Evolutionary conservation across 2,329 filamentous ascomycete species (phyloP).

Genomic region (Cladorrhinum sp.): DNA sequence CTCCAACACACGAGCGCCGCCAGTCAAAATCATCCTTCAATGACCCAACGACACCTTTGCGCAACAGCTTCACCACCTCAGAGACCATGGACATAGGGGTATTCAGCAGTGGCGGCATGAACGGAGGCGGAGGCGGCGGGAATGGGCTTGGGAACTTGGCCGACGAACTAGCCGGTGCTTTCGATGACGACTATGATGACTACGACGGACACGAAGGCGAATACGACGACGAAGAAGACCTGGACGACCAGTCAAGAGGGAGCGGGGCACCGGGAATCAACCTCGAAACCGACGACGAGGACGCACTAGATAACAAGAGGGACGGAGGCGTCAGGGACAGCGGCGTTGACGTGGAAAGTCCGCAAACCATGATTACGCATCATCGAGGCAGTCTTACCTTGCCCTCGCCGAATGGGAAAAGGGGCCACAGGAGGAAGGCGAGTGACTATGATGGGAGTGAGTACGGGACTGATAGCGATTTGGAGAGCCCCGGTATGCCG

Average conservation of each 20-base stretch:
- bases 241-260: slow-evolving; percentile 22
- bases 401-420: slow-evolving; percentile 42
- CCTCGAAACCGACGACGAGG: slow-evolving; percentile 32
- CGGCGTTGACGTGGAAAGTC: slow-evolving; percentile 41
- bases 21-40: slow-evolving; percentile 50
- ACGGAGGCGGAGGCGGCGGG: slow-evolving; percentile 31
- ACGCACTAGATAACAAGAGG: slow-evolving; percentile 21
- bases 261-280: slow-evolving; percentile 37
- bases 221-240: slow-evolving; percentile 46
- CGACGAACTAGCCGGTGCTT: slow-evolving; percentile 74
- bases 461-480: slow-evolving; percentile 69
- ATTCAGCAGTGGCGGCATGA: slow-evolving; percentile 38
- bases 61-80: slow-evolving; percentile 47
- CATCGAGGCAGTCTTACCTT: slow-evolving; percentile 40
- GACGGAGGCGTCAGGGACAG: slow-evolving; percentile 39
- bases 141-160: slow-evolving; percentile 70
- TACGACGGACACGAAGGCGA: slow-evolving; percentile 46
- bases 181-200: slow-evolving; percentile 60
- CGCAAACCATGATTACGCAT: slow-evolving; percentile 24
- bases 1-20: slow-evolving; percentile 43
- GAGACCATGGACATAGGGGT: slow-evolving; percentile 47
- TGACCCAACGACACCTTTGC: slow-evolving; percentile 48
- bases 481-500: slow-evolving; percentile 66
- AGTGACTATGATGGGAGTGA: slow-evolving; percentile 71
- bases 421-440: slow-evolving; percentile 49